Conservation (phyloP, 2,329 filamentous ascomycete genomes). For the Colletotrichum higginsianum region DNA sequence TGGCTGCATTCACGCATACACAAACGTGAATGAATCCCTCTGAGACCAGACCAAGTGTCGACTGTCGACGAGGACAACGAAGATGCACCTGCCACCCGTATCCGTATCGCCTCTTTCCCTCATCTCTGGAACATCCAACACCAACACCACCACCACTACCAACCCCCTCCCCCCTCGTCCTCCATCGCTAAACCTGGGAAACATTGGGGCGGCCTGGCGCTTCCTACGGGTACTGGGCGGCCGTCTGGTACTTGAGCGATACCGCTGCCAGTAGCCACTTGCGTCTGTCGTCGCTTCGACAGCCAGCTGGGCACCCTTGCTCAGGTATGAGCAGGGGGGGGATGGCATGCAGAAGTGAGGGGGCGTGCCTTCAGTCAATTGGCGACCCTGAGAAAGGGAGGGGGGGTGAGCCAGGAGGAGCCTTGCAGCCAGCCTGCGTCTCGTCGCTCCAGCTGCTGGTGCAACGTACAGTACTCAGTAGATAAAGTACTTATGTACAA, state of each 20-base stretch:
- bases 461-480: not conserved
- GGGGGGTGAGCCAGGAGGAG: constrained; percentile 27
- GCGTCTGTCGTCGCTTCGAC: constrained; percentile 34
- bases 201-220: constrained; percentile 50
- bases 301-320: constrained; percentile 29
- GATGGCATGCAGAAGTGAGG: constrained; percentile 40
- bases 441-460: constrained; percentile 10
- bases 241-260: constrained; percentile 39
- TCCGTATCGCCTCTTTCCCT: not conserved
- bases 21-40: not conserved
- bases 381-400: constrained; percentile 20
- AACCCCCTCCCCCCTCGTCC: constrained; percentile 8
- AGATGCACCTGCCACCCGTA: not conserved
- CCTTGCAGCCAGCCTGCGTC: constrained; percentile 18
- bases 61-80: not conserved
- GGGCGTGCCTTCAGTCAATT: constrained; percentile 35
- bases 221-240: constrained; percentile 42
- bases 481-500: not conserved
- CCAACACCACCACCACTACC: not conserved
- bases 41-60: constrained; percentile 1
- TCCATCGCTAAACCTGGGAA: constrained; percentile 48
- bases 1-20: not conserved
- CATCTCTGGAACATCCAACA: not conserved
- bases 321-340: constrained; percentile 27
- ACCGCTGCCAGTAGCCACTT: constrained; percentile 34